These are phyloP conservation scores for Amniculicola lignicola DNA, from an alignment of 495 filamentous ascomycete genomes.

Conservation along the genomic window DNA sequence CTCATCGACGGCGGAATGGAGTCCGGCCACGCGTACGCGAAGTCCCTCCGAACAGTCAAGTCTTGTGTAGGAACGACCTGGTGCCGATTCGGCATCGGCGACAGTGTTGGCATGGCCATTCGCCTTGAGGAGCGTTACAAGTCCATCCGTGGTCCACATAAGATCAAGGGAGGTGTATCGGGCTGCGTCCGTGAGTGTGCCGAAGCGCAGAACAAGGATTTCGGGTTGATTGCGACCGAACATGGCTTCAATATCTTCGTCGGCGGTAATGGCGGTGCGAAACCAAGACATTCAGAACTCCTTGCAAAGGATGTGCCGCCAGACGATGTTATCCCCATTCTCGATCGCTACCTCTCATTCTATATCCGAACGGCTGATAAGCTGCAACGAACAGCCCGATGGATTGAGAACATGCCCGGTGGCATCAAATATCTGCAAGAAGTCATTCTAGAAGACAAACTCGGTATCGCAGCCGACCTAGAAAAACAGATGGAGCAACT, in stretches of 20 bases:
- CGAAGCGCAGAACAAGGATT: conserved; percentile 95
- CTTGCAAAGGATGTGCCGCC: conserved; percentile 87
- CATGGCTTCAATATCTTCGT: conserved; percentile 97
- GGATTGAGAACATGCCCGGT: conserved; percentile 84
- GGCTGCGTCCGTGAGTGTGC: conserved; percentile 94
- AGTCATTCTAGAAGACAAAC: conserved; percentile 83
- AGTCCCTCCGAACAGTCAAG: conserved; percentile 88
- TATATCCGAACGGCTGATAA: conserved; percentile 97
- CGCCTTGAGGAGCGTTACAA: conserved; percentile 93
- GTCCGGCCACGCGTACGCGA: conserved; percentile 91
- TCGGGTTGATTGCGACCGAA: conserved; percentile 90
- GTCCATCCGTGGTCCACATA: conserved; percentile 84
- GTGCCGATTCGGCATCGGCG: conserved; percentile 90
- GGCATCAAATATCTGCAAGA: conserved; percentile 81
- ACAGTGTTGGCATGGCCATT: conserved; percentile 96
- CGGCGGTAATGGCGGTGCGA: conserved; percentile 87
- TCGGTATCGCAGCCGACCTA: conserved; percentile 82
- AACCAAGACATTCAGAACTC: conserved; percentile 80
- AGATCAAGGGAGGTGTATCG: conserved; percentile 89
- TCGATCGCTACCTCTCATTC: conserved; percentile 92
- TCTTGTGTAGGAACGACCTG: conserved; percentile 93
- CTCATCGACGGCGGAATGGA: conserved; percentile 92
- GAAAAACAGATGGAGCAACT: conserved; percentile 89
- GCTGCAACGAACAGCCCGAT: conserved; percentile 87
- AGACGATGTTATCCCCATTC: conserved; percentile 77